A percentile compares a stretch with the other conserved stretches of the same genome.
phyloP scores from a whole-genome alignment of 176 grass and related monocot species.

The Lolium multiflorum region DNA sequence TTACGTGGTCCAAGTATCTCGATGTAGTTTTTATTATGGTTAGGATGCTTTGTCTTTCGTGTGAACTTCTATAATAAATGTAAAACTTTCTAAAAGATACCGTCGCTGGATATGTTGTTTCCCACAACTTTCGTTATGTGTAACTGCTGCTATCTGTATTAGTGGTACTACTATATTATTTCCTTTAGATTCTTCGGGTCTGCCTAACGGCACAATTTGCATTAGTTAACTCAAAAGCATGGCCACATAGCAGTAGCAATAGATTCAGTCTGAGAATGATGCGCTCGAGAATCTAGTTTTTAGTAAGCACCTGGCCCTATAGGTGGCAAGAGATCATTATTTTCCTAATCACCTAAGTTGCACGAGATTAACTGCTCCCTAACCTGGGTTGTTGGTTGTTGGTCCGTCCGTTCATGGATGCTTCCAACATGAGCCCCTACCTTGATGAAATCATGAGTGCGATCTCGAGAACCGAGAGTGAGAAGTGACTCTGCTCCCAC shows the following conservation, averaged over 20 bases:
- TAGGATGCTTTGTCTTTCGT: no score
- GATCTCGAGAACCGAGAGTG: neutral
- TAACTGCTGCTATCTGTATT: neutral
- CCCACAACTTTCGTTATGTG: neutral
- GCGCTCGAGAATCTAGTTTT: neutral
- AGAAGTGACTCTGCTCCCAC: conserved; percentile 22
- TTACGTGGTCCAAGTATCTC: no score
- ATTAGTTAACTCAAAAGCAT: conserved; percentile 38
- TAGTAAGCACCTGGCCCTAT: neutral
- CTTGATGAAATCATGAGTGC: neutral
- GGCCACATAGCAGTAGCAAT: neutral
- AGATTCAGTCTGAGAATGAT: conserved; percentile 30
- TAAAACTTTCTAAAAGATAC: no score
- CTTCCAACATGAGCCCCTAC: neutral
- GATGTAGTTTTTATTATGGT: no score
- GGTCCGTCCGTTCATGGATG: neutral
- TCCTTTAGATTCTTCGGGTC: neutral
- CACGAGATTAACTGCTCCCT: conserved; percentile 12
- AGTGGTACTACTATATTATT: no score
- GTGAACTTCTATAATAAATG: no score
- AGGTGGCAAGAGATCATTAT: neutral
- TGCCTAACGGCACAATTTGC: neutral
- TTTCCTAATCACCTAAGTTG: neutral
- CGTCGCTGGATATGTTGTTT: no score
- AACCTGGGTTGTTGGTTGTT: neutral